A percentile compares a stretch with the other conserved stretches of the same genome.
phyloP scores from a whole-genome alignment of 1,284 basidiomycete genomes.

The Cerrena zonata region DNA sequence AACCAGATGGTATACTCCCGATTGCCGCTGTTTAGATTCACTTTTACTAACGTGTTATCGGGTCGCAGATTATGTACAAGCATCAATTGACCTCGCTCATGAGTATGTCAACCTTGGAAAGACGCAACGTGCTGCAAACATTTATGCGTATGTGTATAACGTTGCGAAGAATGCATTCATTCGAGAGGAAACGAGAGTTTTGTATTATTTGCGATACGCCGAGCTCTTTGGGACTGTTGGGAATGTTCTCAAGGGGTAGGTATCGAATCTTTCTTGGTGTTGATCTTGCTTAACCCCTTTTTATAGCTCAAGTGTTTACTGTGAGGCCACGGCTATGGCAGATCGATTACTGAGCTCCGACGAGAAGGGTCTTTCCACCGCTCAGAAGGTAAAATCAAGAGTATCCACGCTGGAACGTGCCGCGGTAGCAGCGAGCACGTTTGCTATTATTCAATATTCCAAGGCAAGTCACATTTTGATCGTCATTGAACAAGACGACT shows the following conservation, averaged over 20 bases:
- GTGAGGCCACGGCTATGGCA: slow-evolving; percentile 48
- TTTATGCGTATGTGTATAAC: slow-evolving; percentile 56
- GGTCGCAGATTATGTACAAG: slow-evolving; percentile 54
- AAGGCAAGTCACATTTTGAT: slow-evolving; percentile 40
- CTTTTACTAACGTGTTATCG: background rate
- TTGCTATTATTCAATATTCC: slow-evolving; percentile 61
- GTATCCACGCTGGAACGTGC: slow-evolving; percentile 59
- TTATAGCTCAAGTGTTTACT: slow-evolving; percentile 49
- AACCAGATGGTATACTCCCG: slow-evolving; percentile 47
- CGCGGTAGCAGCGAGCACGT: slow-evolving; percentile 65
- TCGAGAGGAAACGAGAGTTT: slow-evolving; percentile 45
- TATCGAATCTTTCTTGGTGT: background rate
- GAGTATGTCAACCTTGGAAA: slow-evolving; percentile 79
- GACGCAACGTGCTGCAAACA: slow-evolving; percentile 52
- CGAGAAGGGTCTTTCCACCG: slow-evolving; percentile 45
- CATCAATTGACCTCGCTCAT: slow-evolving; percentile 67
- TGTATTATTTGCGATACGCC: slow-evolving; percentile 62
- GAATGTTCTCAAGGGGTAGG: slow-evolving; percentile 59
- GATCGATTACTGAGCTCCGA: slow-evolving; percentile 35
- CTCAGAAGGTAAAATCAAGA: slow-evolving; percentile 53
- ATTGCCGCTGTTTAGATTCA: background rate
- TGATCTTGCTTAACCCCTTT: background rate
- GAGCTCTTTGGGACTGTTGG: slow-evolving; percentile 61
- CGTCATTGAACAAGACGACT: background rate
- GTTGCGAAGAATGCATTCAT: slow-evolving; percentile 35